Conservation (phyloP, 768 basidiomycete genomes). For the Boletus tylopilopsis region DNA sequence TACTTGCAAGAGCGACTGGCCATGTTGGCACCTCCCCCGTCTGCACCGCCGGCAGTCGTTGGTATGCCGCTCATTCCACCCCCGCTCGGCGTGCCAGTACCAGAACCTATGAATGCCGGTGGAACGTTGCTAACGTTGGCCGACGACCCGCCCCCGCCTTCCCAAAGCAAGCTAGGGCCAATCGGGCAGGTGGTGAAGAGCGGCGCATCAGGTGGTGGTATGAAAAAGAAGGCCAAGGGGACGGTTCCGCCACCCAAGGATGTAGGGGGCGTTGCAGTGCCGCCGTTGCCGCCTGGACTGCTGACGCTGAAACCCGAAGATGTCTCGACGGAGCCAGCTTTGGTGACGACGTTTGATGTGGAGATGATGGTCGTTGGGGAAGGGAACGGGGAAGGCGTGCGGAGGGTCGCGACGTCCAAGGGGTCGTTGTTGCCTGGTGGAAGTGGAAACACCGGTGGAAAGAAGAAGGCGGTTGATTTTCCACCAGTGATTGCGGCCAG, state of each 20-base stretch:
- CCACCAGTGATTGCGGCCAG: constrained; percentile 36
- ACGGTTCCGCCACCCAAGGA: constrained; percentile 23
- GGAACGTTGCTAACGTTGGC: constrained; percentile 39
- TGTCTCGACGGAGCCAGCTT: constrained; percentile 16
- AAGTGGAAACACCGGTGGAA: constrained; percentile 10
- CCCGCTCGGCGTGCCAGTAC: constrained; percentile 2
- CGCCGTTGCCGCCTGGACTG: constrained; percentile 19
- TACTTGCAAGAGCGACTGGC: constrained; percentile 66
- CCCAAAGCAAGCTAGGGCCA: constrained; percentile 73
- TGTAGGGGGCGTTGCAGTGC: constrained; percentile 12
- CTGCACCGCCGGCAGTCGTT: constrained; percentile 16
- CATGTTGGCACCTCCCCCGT: constrained; percentile 32
- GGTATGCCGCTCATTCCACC: constrained; percentile 17
- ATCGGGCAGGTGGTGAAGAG: constrained; percentile 69
- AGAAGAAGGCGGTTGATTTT: constrained; percentile 29
- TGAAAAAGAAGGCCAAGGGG: constrained; percentile 59
- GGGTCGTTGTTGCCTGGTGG: constrained; percentile 8
- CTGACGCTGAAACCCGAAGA: constrained; percentile 20
- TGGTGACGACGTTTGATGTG: constrained; percentile 14
- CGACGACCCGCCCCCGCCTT: constrained; percentile 59
- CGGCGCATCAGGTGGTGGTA: constrained; percentile 36
- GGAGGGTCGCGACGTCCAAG: constrained; percentile 4
- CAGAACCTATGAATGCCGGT: neutral
- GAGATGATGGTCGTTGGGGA: neutral
- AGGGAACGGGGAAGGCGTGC: constrained; percentile 7